These are phyloP conservation scores for Cryptococcus deneoformans DNA, from an alignment of 1,284 basidiomycete genomes.

Conservation along the genomic window DNA sequence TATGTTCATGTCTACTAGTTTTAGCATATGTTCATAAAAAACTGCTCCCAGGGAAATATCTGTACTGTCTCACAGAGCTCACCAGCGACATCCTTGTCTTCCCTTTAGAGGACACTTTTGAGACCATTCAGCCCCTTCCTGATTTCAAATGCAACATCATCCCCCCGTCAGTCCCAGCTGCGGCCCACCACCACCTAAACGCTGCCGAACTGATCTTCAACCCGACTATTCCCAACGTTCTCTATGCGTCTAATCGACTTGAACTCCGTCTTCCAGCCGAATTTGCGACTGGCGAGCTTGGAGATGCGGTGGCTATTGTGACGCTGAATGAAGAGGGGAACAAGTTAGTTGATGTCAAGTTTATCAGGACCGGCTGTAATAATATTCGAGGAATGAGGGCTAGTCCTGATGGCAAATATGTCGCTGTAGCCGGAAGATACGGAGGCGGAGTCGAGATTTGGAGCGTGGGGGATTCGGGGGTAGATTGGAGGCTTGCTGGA, in stretches of 20 bases:
- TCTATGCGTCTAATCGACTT: constrained; percentile 47
- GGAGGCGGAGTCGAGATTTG: constrained; percentile 43
- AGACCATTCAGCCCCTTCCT: constrained; percentile 21
- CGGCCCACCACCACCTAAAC: constrained; percentile 32
- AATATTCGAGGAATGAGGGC: constrained; percentile 42
- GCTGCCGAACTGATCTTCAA: constrained; percentile 39
- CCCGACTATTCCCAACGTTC: constrained; percentile 25
- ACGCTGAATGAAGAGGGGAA: constrained; percentile 24
- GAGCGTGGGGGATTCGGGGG: constrained; percentile 26
- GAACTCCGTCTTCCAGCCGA: constrained; percentile 32
- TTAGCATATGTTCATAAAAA: no score
- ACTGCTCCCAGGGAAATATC: constrained; percentile 28
- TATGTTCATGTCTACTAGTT: not conserved
- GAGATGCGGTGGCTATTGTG: constrained; percentile 44
- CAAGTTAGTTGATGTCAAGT: constrained; percentile 24
- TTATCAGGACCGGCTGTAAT: constrained; percentile 38
- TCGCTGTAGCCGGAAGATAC: constrained; percentile 41
- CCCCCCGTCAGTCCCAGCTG: constrained; percentile 34
- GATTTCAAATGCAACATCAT: constrained; percentile 29
- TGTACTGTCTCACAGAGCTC: constrained; percentile 47
- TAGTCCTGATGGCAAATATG: constrained; percentile 41
- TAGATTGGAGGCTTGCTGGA: constrained; percentile 52
- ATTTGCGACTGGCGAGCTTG: constrained; percentile 25
- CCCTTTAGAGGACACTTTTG: constrained; percentile 17
- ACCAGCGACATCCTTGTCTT: constrained; percentile 34